These are phyloP conservation scores for Isochrysis galbana DNA, from an alignment of 78 protist genomes.

Conservation along the genomic window DNA sequence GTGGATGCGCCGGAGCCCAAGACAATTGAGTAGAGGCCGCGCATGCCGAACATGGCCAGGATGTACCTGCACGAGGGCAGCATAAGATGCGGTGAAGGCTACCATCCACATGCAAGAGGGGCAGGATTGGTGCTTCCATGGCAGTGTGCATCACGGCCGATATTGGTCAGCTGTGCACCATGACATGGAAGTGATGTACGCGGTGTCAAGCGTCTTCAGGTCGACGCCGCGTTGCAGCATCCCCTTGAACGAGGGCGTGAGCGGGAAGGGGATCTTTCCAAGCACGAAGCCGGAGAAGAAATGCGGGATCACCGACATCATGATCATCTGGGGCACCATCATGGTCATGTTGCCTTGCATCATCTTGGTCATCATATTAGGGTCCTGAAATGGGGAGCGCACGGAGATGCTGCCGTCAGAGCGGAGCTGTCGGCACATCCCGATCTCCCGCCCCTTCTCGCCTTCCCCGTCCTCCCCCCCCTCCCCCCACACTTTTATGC, in stretches of 20 bases:
- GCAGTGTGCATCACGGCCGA: no score
- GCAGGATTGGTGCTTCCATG: no score
- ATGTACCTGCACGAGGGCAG: not conserved
- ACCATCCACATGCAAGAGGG: not conserved
- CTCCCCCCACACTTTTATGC: no score
- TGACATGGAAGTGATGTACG: conserved; percentile 77
- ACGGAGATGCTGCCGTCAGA: not conserved
- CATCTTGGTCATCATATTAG: conserved; percentile 74
- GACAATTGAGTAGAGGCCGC: conserved; percentile 70
- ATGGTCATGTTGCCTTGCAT: conserved; percentile 68
- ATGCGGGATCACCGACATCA: conserved; percentile 74
- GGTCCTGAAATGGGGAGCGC: conserved; percentile 38
- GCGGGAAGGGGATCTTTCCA: conserved; percentile 74
- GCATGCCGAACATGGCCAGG: conserved; percentile 78
- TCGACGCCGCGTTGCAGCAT: conserved; percentile 85
- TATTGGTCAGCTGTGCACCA: no score
- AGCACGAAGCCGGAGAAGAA: conserved; percentile 85
- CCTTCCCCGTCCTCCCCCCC: no score
- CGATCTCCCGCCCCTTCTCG: no score
- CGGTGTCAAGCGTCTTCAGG: conserved; percentile 69
- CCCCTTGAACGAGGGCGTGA: conserved; percentile 72
- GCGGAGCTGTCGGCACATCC: not conserved
- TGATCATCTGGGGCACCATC: conserved; percentile 76
- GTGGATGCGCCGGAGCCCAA: conserved; percentile 33
- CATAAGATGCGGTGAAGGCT: not conserved